Conservation (phyloP, 2,329 filamentous ascomycete species). For the Aspergillaceae sp. region DNA sequence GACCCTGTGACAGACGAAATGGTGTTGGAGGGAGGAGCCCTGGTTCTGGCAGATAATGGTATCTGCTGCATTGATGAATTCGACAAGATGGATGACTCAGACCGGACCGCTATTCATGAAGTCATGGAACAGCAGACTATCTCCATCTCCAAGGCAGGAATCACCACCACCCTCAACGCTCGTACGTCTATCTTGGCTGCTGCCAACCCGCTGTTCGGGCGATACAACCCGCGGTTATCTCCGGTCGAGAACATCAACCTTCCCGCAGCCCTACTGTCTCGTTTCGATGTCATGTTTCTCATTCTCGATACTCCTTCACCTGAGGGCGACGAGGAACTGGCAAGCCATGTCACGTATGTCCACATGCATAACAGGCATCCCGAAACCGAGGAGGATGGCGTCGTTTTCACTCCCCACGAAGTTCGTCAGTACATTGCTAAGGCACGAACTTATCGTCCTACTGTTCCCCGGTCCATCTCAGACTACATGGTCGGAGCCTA, state of each 20-base stretch:
- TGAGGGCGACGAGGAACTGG: slow-evolving; percentile 84
- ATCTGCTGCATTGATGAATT: slow-evolving; percentile 82
- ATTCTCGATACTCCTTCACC: slow-evolving; percentile 89
- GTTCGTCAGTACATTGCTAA: slow-evolving; percentile 94
- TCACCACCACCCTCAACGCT: slow-evolving; percentile 93
- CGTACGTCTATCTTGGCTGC: slow-evolving; percentile 92
- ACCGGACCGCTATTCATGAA: slow-evolving; percentile 74
- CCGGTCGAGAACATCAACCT: slow-evolving; percentile 99
- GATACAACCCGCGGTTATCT: slow-evolving; percentile 94
- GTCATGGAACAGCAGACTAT: slow-evolving; percentile 86
- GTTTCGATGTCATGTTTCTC: slow-evolving; percentile 95
- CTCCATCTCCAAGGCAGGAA: slow-evolving; percentile 80
- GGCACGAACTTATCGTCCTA: slow-evolving; percentile 79
- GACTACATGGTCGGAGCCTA: slow-evolving; percentile 98
- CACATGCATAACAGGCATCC: slow-evolving; percentile 96
- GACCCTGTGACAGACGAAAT: slow-evolving; percentile 73
- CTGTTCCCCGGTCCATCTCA: slow-evolving; percentile 73
- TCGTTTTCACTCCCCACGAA: slow-evolving; percentile 87
- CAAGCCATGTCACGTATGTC: slow-evolving; percentile 89
- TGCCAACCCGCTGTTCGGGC: slow-evolving; percentile 92
- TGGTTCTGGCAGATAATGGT: slow-evolving; percentile 71
- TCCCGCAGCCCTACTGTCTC: slow-evolving; percentile 88
- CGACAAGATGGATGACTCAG: slow-evolving; percentile 75
- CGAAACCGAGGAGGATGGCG: slow-evolving; percentile 55
- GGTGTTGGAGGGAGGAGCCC: slow-evolving; percentile 68